Evolutionary conservation across 352 stramenopile species (phyloP).

Genomic region (Thalassiosira allenii): DNA sequence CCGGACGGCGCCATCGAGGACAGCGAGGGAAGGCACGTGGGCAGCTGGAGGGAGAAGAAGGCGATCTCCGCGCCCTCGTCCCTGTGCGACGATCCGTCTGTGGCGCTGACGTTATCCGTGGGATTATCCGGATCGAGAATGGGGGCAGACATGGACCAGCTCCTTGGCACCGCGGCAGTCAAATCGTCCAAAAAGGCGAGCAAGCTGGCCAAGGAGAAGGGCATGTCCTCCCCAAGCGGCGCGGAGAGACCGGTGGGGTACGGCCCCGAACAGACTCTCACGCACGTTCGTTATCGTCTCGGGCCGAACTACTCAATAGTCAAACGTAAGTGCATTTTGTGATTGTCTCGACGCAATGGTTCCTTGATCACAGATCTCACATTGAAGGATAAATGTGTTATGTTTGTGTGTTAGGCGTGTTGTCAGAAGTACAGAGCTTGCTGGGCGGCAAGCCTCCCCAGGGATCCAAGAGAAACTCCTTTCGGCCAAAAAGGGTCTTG

Average conservation of each 20-base stretch:
- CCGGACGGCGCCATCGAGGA: slow-evolving; percentile 28
- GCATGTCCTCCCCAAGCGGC: neutral
- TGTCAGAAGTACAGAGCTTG: slow-evolving; percentile 73
- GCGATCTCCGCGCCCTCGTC: neutral
- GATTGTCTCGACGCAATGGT: no score
- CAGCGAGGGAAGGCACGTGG: slow-evolving; percentile 20
- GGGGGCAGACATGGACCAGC: neutral
- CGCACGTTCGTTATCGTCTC: slow-evolving; percentile 66
- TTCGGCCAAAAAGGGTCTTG: slow-evolving; percentile 65
- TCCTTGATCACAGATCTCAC: no score
- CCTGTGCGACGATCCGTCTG: slow-evolving; percentile 42
- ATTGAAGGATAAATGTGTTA: no score
- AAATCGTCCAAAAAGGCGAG: no score
- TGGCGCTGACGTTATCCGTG: slow-evolving; percentile 27
- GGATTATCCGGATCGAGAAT: no score
- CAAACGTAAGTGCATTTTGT: no score
- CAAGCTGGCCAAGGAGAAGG: slow-evolving; percentile 11
- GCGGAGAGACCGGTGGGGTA: slow-evolving; percentile 65
- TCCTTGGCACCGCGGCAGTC: no score
- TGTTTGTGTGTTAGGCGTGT: no score
- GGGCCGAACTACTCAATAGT: slow-evolving; percentile 75
- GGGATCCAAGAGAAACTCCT: slow-evolving; percentile 4
- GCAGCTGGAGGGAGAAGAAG: slow-evolving; percentile 43
- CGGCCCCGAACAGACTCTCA: slow-evolving; percentile 71
- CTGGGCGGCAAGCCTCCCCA: slow-evolving; percentile 31